These are phyloP conservation scores for Pichia norvegensis DNA, from an alignment of 1,139 yeast species.

Conservation along the genomic window DNA sequence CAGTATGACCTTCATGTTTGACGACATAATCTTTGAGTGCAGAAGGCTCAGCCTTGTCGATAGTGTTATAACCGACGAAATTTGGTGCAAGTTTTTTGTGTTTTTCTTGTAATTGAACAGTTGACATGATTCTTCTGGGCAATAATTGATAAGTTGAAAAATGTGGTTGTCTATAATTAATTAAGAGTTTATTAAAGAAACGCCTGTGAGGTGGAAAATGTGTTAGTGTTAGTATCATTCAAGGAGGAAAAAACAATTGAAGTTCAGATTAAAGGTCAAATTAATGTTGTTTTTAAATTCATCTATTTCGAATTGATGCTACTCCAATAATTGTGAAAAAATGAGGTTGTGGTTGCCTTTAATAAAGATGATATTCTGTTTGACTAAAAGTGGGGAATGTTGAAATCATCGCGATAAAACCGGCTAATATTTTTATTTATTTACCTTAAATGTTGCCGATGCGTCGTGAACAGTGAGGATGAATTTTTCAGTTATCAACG, in stretches of 20 bases:
- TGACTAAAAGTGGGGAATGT: background rate
- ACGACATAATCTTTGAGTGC: constrained; percentile 81
- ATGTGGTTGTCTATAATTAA: background rate
- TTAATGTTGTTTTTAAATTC: background rate
- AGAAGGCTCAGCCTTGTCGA: constrained; percentile 64
- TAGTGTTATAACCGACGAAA: constrained; percentile 73
- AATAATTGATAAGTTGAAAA: background rate
- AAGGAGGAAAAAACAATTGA: background rate
- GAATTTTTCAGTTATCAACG: too few relatives aligned
- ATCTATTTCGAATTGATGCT: too few relatives aligned
- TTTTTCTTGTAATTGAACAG: constrained; percentile 12
- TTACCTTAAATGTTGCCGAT: too few relatives aligned
- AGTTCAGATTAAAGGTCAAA: background rate
- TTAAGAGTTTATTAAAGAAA: background rate
- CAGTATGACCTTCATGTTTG: constrained; percentile 90
- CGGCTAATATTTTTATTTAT: too few relatives aligned
- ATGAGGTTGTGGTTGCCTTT: too few relatives aligned
- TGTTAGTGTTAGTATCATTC: constrained; percentile 11
- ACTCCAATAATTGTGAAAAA: too few relatives aligned
- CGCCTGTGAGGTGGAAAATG: constrained; percentile 1
- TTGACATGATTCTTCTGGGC: constrained; percentile 6
- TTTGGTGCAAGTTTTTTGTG: constrained; percentile 48
- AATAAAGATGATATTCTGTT: background rate
- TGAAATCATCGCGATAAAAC: too few relatives aligned
- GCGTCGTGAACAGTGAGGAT: too few relatives aligned